Percentiles rank a stretch among this genome's conserved stretches.
Conservation (phyloP, 345 rosid species). For the Lumnitzera racemosa region DNA sequence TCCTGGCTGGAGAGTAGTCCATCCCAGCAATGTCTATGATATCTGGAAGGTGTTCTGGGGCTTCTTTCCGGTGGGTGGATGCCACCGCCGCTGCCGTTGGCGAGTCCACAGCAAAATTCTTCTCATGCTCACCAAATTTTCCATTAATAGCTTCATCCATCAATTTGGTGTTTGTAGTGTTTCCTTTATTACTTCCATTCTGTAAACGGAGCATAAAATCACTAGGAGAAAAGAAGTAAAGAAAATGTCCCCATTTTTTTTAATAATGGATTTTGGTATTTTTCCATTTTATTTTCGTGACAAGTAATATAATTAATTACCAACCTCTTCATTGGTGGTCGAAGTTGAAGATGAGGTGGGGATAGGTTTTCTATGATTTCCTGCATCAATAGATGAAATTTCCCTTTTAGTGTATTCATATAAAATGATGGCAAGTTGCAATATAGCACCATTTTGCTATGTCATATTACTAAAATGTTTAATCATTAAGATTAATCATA, state of each 20-base stretch:
- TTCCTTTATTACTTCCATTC: conserved; percentile 17
- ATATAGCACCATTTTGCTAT: no score
- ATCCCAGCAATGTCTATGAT: conserved; percentile 14
- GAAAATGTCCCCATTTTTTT: not conserved
- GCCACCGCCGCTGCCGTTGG: conserved; percentile 5
- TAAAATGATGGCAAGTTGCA: no score
- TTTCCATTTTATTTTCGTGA: not conserved
- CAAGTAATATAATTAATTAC: not conserved
- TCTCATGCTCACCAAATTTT: conserved; percentile 5
- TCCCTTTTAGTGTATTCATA: no score
- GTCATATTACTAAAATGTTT: no score
- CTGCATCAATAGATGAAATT: not conserved
- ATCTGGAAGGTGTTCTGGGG: conserved; percentile 10
- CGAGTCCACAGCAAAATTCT: conserved; percentile 10
- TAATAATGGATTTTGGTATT: not conserved
- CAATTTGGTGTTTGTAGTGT: conserved; percentile 1
- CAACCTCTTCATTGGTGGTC: conserved; percentile 20
- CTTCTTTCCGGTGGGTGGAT: conserved; percentile 7
- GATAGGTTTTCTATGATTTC: conserved; percentile 15
- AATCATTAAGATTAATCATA: no score
- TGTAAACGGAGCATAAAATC: conserved; percentile 6
- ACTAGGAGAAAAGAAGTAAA: no score
- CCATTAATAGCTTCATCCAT: conserved; percentile 3
- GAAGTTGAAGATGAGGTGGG: conserved; percentile 6
- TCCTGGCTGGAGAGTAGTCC: conserved; percentile 34